Conservation (phyloP, 2,329 filamentous ascomycete species). For the Dactylellina drechsleri region DNA sequence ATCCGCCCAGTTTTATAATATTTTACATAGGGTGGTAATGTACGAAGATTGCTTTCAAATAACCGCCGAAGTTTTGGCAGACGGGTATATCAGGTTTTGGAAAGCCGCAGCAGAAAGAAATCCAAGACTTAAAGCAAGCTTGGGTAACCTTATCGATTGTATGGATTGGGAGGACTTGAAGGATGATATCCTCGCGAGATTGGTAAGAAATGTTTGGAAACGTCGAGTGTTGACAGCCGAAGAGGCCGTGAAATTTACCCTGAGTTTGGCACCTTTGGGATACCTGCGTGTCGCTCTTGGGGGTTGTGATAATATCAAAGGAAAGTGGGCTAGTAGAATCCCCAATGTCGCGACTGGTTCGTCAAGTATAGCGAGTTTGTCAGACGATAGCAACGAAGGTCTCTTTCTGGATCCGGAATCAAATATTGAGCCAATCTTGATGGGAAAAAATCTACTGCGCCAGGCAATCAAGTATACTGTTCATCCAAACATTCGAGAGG, state of each 20-base stretch:
- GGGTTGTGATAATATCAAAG: background rate
- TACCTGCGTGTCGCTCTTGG: constrained; percentile 7
- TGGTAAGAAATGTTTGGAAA: constrained; percentile 21
- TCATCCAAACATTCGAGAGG: constrained; percentile 21
- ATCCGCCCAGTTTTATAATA: constrained; percentile 15
- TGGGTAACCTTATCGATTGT: background rate
- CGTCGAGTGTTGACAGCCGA: background rate
- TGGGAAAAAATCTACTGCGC: background rate
- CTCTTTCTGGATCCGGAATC: background rate
- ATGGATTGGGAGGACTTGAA: constrained; percentile 2
- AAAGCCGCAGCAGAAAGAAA: background rate
- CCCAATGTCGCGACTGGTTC: background rate
- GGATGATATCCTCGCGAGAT: constrained; percentile 11
- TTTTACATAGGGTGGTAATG: constrained; percentile 21
- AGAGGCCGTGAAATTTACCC: background rate
- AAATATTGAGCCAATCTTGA: background rate
- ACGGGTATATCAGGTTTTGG: constrained; percentile 27
- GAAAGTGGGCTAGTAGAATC: background rate
- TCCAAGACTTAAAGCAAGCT: constrained; percentile 3
- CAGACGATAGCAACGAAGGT: constrained; percentile 3
- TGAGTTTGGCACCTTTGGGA: background rate
- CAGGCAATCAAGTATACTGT: constrained; percentile 12
- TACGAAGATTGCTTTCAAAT: constrained; percentile 32
- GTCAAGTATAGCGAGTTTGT: background rate
- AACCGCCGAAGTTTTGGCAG: constrained; percentile 6